Evolutionary conservation across 2,329 filamentous ascomycete species (phyloP).

Genomic region (Clonostachys rosea): DNA sequence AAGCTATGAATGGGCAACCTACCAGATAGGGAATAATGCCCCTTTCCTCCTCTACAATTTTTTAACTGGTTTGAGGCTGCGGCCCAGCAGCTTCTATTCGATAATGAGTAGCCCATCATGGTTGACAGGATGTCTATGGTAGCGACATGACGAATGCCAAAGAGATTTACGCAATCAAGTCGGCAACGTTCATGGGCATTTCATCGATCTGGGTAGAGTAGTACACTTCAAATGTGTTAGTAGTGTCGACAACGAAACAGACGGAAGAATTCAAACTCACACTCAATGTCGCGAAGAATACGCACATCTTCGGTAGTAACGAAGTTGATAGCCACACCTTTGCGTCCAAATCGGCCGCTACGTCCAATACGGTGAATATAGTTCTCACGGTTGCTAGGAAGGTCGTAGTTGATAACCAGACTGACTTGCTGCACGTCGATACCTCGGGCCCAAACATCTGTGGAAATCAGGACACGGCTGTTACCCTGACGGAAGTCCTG

Average conservation of each 20-base stretch:
- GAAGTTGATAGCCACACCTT: conserved; percentile 99
- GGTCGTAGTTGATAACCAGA: conserved; percentile 97
- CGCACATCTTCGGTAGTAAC: conserved; percentile 97
- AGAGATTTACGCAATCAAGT: conserved; percentile 43
- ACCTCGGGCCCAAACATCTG: conserved; percentile 95
- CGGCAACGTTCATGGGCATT: conserved; percentile 94
- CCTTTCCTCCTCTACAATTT: conserved; percentile 18
- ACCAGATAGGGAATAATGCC: conserved; percentile 14
- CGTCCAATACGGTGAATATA: conserved; percentile 98
- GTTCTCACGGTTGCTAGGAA: conserved; percentile 98
- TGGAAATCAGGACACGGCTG: conserved; percentile 92
- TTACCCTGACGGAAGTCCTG: conserved; percentile 97
- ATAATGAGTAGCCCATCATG: too few relatives aligned
- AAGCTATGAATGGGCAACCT: conserved; percentile 4
- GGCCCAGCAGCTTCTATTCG: not conserved
- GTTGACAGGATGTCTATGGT: too few relatives aligned
- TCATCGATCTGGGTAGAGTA: conserved; percentile 97
- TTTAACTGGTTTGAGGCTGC: too few relatives aligned
- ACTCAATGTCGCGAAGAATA: conserved; percentile 94
- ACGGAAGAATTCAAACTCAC: conserved; percentile 44
- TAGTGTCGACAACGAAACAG: not conserved
- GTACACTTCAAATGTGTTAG: conserved; percentile 59
- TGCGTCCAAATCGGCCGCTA: conserved; percentile 91
- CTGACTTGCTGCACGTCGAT: conserved; percentile 99
- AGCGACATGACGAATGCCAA: too few relatives aligned